Percentiles rank a stretch among this genome's conserved stretches.
phyloP scores from a whole-genome alignment of 257 asterid species.

The Echites panduratus region DNA sequence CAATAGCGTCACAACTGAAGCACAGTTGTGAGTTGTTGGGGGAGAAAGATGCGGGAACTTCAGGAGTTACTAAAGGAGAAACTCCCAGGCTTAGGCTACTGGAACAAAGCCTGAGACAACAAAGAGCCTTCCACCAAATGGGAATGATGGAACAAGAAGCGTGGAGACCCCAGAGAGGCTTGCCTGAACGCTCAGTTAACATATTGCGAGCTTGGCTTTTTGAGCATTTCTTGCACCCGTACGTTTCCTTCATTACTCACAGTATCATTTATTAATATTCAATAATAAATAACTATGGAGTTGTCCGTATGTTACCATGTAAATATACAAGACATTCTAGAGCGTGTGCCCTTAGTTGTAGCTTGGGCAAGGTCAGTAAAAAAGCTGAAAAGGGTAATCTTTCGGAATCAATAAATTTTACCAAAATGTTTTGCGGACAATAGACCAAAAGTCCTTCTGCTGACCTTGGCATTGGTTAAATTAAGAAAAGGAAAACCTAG shows the following conservation, averaged over 20 bases:
- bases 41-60: constrained; percentile 64
- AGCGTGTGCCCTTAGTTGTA: constrained; percentile 17
- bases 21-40: constrained; percentile 71
- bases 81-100: constrained; percentile 81
- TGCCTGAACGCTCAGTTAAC: constrained; percentile 96
- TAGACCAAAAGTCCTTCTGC: neutral
- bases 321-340: too few relatives aligned
- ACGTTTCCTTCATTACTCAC: constrained; percentile 26
- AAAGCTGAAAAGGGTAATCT: constrained; percentile 34
- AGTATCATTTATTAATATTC: too few relatives aligned
- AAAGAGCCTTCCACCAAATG: constrained; percentile 83
- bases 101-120: constrained; percentile 84
- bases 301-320: too few relatives aligned
- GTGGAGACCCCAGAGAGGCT: constrained; percentile 92
- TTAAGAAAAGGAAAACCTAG: constrained; percentile 11
- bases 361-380: constrained; percentile 17
- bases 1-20: constrained; percentile 64
- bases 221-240: constrained; percentile 98
- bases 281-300: too few relatives aligned
- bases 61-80: constrained; percentile 89
- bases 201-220: constrained; percentile 96
- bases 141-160: constrained; percentile 99
- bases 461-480: constrained; percentile 21
- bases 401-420: neutral
- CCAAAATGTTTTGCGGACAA: neutral